A percentile compares a stretch with the other conserved stretches of the same genome.
Conservation (phyloP, 208 protist species). For the Leishmania tarentolae region DNA sequence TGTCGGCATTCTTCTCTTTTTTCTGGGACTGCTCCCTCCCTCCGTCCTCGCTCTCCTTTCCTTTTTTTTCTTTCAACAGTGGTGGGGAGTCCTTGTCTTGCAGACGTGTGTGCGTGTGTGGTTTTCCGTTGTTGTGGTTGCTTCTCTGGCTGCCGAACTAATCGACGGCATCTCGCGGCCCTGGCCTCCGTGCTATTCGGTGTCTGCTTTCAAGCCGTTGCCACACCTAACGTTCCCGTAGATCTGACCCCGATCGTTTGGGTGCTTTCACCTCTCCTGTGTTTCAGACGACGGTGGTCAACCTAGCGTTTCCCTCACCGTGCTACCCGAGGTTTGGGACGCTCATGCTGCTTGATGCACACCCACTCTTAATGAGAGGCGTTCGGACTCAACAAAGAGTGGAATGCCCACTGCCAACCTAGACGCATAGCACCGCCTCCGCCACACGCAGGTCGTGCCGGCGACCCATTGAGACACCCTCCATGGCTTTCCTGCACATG, state of each 20-base stretch:
- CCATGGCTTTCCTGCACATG: too few relatives aligned
- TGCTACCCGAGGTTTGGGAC: neutral
- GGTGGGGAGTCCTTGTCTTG: too few relatives aligned
- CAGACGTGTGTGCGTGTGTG: too few relatives aligned
- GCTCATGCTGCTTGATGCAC: neutral
- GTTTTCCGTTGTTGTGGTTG: neutral
- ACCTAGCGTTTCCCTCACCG: too few relatives aligned
- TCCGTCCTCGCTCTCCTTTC: too few relatives aligned
- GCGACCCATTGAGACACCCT: neutral
- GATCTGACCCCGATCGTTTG: neutral
- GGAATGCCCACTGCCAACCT: neutral
- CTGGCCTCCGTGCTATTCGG: neutral
- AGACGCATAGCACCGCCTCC: neutral
- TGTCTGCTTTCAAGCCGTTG: neutral
- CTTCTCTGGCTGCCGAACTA: neutral
- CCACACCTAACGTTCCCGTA: neutral
- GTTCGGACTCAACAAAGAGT: neutral
- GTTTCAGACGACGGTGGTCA: too few relatives aligned
- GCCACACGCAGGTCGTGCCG: too few relatives aligned
- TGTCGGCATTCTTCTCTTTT: too few relatives aligned
- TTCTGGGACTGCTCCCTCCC: too few relatives aligned
- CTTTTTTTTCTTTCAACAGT: too few relatives aligned
- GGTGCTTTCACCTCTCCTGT: too few relatives aligned
- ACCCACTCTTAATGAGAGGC: neutral
- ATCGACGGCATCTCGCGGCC: neutral